Conservation (phyloP, 2,329 filamentous ascomycete species). For the Ascochyta rabiei region DNA sequence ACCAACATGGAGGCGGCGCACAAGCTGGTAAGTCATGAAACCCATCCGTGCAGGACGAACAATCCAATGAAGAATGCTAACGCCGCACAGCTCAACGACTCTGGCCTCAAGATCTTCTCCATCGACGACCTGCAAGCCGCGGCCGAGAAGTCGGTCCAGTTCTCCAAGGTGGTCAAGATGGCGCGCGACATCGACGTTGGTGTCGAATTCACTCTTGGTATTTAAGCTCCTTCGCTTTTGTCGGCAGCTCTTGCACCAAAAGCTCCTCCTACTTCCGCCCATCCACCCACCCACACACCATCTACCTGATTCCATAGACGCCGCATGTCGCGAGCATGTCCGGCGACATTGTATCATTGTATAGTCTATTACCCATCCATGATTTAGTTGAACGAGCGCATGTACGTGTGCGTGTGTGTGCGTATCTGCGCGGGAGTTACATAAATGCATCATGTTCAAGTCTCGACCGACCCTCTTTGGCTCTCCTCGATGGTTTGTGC, state of each 20-base stretch:
- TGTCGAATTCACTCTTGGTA: slow-evolving; percentile 70
- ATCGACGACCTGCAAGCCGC: slow-evolving; percentile 97
- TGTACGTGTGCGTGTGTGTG: not conserved
- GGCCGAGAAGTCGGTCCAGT: slow-evolving; percentile 97
- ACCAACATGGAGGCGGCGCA: slow-evolving; percentile 97
- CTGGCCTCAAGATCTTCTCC: slow-evolving; percentile 98
- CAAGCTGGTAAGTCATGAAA: slow-evolving; percentile 63
- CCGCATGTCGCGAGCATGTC: not conserved
- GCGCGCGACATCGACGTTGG: slow-evolving; percentile 96
- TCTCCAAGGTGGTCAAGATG: slow-evolving; percentile 99
- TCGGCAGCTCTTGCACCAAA: not conserved
- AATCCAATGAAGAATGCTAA: slow-evolving; percentile 12
- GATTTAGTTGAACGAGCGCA: slow-evolving; percentile 7
- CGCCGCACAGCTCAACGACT: slow-evolving; percentile 79
- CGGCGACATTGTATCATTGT: slow-evolving; percentile 17
- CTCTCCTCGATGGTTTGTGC: not conserved
- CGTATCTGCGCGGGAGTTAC: slow-evolving; percentile 7
- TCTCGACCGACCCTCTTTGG: not conserved
- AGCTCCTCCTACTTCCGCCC: not conserved
- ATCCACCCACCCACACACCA: not conserved
- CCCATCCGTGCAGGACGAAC: not conserved
- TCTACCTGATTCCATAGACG: not conserved
- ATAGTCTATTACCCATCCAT: slow-evolving; percentile 21
- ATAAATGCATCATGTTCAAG: slow-evolving; percentile 24
- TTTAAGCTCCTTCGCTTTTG: slow-evolving; percentile 60